Evolutionary conservation across 768 basidiomycete genomes (phyloP), one percentile per base, ranked within the genome.

Genomic region (Galerina marginata): DNA sequence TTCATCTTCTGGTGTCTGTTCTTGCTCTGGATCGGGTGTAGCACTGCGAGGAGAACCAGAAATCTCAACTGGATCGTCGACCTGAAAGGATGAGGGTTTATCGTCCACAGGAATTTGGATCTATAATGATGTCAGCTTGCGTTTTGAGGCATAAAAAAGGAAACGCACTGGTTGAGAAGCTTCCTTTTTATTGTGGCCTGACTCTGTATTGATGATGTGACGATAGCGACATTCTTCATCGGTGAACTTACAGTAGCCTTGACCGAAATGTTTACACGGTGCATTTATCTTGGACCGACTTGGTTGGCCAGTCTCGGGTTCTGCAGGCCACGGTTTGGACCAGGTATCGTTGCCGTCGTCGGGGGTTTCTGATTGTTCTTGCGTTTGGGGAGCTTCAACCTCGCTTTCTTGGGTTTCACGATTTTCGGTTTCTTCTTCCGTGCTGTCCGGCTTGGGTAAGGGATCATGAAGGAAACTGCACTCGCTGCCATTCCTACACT

Each of bases 211-310:
- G 5, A 65, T 53, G 36, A 74, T 62, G 54, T 79, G 79, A 16
- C 65, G 54, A 50, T 67, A 74, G 7, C 7, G 38, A 54, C 78
- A 79, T 10, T 48, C 45, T 29, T 75, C 74, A 11, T 74, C 75
- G 2, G 29, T 33, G 10, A 23, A 61, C 10, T 6, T 9, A 51
- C 78, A 79, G 63, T 70, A 66, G 9, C 77, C 77, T 62, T 79
- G 76, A 2, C 72, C 75, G 64, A 71, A 77, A 20, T 55, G 64
- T 57, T 68, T 73, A 61, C 78, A 80, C 23, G 73, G 73, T 23
- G 67, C 58, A 51, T 72, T 62, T 3, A 65, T 62, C 54, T 69
- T 69, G 1, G 40, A 7, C 9, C 52, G 60, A 33, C 44, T 40
- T 7, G 60, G 52, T 3, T 56, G n/a, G 9, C 49, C 50, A 36